phyloP scores from a whole-genome alignment of 352 stramenopile genomes.

The Pythium biforme region DNA sequence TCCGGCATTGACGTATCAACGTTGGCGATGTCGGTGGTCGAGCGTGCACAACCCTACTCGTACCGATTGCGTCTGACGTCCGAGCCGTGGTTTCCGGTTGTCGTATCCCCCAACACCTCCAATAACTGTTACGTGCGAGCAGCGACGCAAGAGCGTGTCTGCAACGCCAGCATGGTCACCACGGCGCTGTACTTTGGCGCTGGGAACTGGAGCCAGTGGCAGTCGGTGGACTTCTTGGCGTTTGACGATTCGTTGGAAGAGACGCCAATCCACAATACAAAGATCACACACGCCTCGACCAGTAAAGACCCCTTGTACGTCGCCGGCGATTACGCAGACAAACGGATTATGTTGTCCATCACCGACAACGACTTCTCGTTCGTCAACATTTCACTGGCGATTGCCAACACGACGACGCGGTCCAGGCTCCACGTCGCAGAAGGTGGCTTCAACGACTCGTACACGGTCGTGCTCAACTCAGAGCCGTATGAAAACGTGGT shows the following conservation, averaged over 20 bases:
- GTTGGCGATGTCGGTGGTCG: slow-evolving; percentile 28
- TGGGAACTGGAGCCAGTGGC: slow-evolving; percentile 64
- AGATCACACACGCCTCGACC: slow-evolving; percentile 48
- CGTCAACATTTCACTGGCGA: slow-evolving; percentile 54
- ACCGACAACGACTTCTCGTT: slow-evolving; percentile 64
- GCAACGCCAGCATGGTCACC: slow-evolving; percentile 57
- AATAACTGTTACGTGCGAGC: slow-evolving; percentile 54
- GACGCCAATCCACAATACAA: slow-evolving; percentile 38
- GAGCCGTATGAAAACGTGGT: slow-evolving; percentile 67
- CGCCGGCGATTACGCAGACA: slow-evolving; percentile 31
- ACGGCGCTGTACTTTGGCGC: slow-evolving; percentile 50
- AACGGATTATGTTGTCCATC: slow-evolving; percentile 40
- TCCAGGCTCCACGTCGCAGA: slow-evolving; percentile 60
- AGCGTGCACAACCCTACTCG: slow-evolving; percentile 37
- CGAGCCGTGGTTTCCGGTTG: slow-evolving; percentile 61
- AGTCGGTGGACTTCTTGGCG: slow-evolving; percentile 51
- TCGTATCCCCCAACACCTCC: slow-evolving; percentile 42
- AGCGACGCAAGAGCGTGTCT: slow-evolving; percentile 31
- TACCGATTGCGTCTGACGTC: slow-evolving; percentile 59
- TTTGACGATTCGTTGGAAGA: slow-evolving; percentile 70
- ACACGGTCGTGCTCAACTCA: slow-evolving; percentile 49
- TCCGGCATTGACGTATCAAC: slow-evolving; percentile 58
- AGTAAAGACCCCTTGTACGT: slow-evolving; percentile 53
- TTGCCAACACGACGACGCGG: slow-evolving; percentile 7
- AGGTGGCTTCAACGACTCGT: slow-evolving; percentile 81